Evolutionary conservation across 495 filamentous ascomycete genomes (phyloP), one percentile per base, ranked within the genome.

Genomic region (Trichoderma erinaceum): DNA sequence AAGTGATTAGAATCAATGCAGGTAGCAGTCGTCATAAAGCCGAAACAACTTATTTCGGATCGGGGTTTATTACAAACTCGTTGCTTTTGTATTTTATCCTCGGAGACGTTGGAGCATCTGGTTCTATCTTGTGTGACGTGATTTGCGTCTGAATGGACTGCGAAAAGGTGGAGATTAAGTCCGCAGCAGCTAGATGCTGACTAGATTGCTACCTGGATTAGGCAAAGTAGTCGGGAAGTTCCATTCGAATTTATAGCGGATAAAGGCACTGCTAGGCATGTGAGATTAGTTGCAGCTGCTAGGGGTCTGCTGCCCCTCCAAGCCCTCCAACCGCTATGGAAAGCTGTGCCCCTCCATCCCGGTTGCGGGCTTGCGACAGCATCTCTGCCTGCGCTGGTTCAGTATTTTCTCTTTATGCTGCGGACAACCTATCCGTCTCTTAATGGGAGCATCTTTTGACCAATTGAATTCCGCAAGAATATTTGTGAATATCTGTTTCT

Each of bases 321-420:
- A 18, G 27, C 56, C 56, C 56, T 32, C 23, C 27, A 61, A 18
- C 56, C 7, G 18, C 48, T 21, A n/a, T n/a, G n/a, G n/a, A n/a
- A 21, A 46, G 50, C n/a, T n/a, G 50, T 29, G 56, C 56, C 56
- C 56, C 56, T 61, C 56, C 27, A 29, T 61, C 25, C 4, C 56
- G 16, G 27, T 12, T 27, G 21, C 21, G 21, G 23, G 63, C 63
- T 65, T 65, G 63, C 63, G 63, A 65, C 63, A 44, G 41, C 63
- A 18, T 65, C 63, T 65, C 63, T 65, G 63, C 63, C 63, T 65
- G 63, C 63, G 32, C 12, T 27, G 58, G 23, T 16, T n/a, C 23
- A 16, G 4, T n/a, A 6, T 25, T 25, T 63, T 27, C 13, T n/a
- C 29, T 23, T 25, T 63, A 38, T 38, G 35, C 35, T 63, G 23